These are phyloP conservation scores for Pelargonium australe DNA, from an alignment of 441 rosid species.

Conservation along the genomic window DNA sequence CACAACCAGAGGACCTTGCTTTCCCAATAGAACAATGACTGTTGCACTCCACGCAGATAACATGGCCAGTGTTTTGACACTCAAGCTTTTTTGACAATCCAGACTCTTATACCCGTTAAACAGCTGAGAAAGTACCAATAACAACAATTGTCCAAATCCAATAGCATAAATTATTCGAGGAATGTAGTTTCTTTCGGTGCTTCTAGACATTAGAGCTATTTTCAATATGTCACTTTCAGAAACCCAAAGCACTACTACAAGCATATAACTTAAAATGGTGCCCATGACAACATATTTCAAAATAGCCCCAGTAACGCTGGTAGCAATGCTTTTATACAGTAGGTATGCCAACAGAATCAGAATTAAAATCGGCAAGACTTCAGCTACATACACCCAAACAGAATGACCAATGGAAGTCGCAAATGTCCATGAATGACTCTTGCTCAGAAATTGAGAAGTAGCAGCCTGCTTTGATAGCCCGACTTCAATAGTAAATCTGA, in stretches of 20 bases:
- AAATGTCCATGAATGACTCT: conserved; percentile 68
- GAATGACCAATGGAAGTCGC: conserved; percentile 52
- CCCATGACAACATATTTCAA: conserved; percentile 45
- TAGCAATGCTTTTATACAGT: conserved; percentile 30
- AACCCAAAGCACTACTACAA: conserved; percentile 66
- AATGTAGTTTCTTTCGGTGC: conserved; percentile 40
- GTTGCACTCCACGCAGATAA: conserved; percentile 78
- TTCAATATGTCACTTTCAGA: conserved; percentile 44
- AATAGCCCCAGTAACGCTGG: conserved; percentile 29
- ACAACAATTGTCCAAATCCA: conserved; percentile 51
- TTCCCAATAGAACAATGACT: conserved; percentile 65
- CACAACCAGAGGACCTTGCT: conserved; percentile 77
- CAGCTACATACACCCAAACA: conserved; percentile 40
- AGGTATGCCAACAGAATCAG: conserved; percentile 42
- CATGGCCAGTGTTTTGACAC: conserved; percentile 40
- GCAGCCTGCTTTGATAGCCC: conserved; percentile 97
- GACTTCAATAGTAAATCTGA: conserved; percentile 74
- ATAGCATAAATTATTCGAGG: conserved; percentile 54
- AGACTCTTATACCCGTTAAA: conserved; percentile 18
- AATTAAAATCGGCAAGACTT: conserved; percentile 53
- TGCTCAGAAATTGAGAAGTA: conserved; percentile 67
- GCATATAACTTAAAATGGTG: conserved; percentile 53
- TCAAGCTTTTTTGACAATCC: conserved; percentile 26
- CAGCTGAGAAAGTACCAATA: conserved; percentile 36
- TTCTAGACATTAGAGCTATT: conserved; percentile 34